Conservation (phyloP, 345 rosid genomes). For the Euclidium syriacum region DNA sequence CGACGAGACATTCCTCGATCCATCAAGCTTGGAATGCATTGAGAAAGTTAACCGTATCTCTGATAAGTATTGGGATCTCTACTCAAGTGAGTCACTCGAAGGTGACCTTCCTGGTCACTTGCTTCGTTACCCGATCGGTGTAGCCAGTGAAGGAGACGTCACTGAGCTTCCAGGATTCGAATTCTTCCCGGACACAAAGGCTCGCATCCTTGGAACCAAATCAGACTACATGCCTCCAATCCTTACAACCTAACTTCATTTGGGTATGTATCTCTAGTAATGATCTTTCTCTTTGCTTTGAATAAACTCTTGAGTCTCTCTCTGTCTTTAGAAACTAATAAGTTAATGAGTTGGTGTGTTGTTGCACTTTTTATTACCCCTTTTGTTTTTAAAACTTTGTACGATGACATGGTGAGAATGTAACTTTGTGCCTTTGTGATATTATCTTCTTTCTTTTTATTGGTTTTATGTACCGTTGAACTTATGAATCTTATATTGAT, state of each 20-base stretch:
- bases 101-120: conserved; percentile 89
- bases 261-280: not conserved
- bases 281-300: conserved; percentile 6
- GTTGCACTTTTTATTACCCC: conserved; percentile 8
- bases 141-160: conserved; percentile 58
- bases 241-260: conserved; percentile 62
- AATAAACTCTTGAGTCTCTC: conserved; percentile 14
- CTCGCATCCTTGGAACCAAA: conserved; percentile 72
- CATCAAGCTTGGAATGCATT: conserved; percentile 67
- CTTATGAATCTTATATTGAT: conserved; percentile 18
- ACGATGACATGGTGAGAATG: conserved; percentile 21
- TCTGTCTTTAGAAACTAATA: conserved; percentile 18
- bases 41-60: conserved; percentile 68
- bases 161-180: conserved; percentile 63
- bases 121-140: conserved; percentile 81
- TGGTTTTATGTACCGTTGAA: conserved; percentile 2
- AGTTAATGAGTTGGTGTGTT: conserved; percentile 24
- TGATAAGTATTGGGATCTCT: conserved; percentile 88
- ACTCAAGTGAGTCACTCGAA: conserved; percentile 69
- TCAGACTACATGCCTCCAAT: conserved; percentile 93
- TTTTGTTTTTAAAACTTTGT: conserved; percentile 11
- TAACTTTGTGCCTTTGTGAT: conserved; percentile 16
- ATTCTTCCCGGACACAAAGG: conserved; percentile 91
- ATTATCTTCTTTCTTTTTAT: not conserved
- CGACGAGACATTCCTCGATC: conserved; percentile 61